A percentile compares a stretch with the other conserved stretches of the same genome.
Evolutionary conservation across 148 eudicot species (phyloP).

Genomic region (Fagopyrum homotropicum): DNA sequence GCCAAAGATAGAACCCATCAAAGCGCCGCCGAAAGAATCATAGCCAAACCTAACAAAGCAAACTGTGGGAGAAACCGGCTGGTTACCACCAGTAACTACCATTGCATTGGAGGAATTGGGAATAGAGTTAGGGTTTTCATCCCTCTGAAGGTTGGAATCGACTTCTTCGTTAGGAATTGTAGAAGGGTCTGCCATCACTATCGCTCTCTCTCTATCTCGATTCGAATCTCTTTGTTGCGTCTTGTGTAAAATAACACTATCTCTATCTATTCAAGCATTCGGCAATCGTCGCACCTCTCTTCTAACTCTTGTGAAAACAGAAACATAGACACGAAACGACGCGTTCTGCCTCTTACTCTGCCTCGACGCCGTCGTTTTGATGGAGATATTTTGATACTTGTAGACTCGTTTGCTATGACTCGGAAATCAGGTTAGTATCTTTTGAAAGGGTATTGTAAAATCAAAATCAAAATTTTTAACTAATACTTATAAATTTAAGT

Average conservation of each 20-base stretch:
- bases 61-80: constrained; percentile 29
- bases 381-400: background rate
- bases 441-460: background rate
- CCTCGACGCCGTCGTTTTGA: background rate
- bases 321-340: background rate
- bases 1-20: constrained; percentile 67
- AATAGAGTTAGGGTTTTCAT: constrained; percentile 15
- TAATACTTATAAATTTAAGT: too few species aligned
- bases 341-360: background rate
- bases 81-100: constrained; percentile 10
- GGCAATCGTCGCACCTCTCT: background rate
- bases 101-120: constrained; percentile 14
- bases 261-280: background rate
- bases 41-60: constrained; percentile 49
- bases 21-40: constrained; percentile 46
- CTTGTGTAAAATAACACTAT: background rate
- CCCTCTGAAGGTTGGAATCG: constrained; percentile 20
- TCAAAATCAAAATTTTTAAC: too few species aligned
- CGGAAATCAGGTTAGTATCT: background rate
- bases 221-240: constrained; percentile 1
- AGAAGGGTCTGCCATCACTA: constrained; percentile 29
- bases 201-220: background rate
- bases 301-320: background rate
- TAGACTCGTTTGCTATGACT: background rate
- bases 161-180: constrained; percentile 13